phyloP scores from a whole-genome alignment of 257 asterid species.

The Scutellaria minor region DNA sequence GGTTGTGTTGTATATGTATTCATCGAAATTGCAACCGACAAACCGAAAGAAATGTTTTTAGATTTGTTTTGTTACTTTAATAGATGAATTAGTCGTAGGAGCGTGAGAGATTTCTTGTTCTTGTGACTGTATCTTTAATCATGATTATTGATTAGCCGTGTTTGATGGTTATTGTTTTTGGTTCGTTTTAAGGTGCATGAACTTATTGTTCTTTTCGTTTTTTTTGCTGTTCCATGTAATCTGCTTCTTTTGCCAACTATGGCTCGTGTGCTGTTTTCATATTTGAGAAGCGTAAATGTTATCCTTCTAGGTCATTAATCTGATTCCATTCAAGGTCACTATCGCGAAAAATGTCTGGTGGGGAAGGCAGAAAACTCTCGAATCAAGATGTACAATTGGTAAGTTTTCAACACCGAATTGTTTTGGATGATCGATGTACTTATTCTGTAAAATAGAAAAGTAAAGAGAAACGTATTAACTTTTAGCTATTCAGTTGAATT shows the following conservation, averaged over 20 bases:
- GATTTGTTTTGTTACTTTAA: conserved; percentile 3
- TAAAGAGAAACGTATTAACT: neutral
- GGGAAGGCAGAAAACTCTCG: conserved; percentile 56
- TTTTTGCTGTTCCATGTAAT: conserved; percentile 31
- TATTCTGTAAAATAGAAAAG: neutral
- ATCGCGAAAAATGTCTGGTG: conserved; percentile 55
- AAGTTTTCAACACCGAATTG: conserved; percentile 34
- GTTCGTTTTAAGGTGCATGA: conserved; percentile 1
- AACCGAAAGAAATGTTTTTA: neutral
- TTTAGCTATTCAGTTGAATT: conserved; percentile 19
- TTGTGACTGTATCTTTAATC: conserved; percentile 1
- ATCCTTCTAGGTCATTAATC: conserved; percentile 20
- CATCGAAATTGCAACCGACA: conserved; percentile 8
- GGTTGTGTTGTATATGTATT: conserved; percentile 9
- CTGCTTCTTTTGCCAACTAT: conserved; percentile 14
- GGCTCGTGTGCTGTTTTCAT: conserved; percentile 14
- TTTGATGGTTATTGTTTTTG: conserved; percentile 18
- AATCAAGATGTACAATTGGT: conserved; percentile 60
- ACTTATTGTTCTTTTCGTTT: conserved; percentile 27
- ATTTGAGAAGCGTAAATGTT: conserved; percentile 25
- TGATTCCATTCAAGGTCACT: conserved; percentile 22
- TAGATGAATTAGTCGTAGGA: conserved; percentile 17
- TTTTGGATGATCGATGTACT: neutral
- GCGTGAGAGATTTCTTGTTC: neutral
- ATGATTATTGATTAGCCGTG: neutral